Evolutionary conservation across 805 yeast species (phyloP).

Genomic region (Cyberlindnera xylosilytica): DNA sequence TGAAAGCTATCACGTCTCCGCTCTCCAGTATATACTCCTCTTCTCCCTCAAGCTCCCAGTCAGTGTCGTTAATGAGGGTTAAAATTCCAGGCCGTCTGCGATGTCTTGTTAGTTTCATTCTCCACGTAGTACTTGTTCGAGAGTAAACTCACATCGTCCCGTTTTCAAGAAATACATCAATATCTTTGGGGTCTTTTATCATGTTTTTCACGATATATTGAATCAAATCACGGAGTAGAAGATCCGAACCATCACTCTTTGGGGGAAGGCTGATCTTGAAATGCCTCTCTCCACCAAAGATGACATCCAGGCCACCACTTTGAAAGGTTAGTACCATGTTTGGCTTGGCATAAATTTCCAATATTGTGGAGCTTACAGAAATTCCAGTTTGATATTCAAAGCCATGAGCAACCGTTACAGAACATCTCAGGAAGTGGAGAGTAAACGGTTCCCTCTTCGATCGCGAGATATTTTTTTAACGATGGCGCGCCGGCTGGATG

Average conservation of each 20-base stretch:
- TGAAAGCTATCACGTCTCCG: conserved; percentile 79
- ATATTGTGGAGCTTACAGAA: conserved; percentile 11
- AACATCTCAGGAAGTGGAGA: too few species aligned
- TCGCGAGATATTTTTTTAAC: too few species aligned
- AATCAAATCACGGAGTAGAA: conserved; percentile 48
- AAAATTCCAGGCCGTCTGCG: conserved; percentile 84
- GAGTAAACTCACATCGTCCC: conserved; percentile 36
- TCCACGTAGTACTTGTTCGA: too few species aligned
- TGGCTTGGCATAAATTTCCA: not conserved
- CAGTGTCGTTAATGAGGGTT: conserved; percentile 89
- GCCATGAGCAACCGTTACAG: too few species aligned
- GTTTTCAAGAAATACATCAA: conserved; percentile 76
- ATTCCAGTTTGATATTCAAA: conserved; percentile 13
- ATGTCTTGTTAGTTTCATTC: conserved; percentile 2
- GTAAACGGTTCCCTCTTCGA: too few species aligned
- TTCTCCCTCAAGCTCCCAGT: conserved; percentile 94
- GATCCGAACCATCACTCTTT: conserved; percentile 35
- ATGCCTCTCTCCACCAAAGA: conserved; percentile 58
- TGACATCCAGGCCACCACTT: conserved; percentile 79
- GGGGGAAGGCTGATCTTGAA: conserved; percentile 47
- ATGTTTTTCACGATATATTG: conserved; percentile 49
- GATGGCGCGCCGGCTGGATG: too few species aligned
- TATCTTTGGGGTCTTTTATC: conserved; percentile 58
- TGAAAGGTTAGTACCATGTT: conserved; percentile 1
- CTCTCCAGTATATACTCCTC: conserved; percentile 73